phyloP scores from a whole-genome alignment of 768 basidiomycete genomes.

The Boletus vermiculosoides region DNA sequence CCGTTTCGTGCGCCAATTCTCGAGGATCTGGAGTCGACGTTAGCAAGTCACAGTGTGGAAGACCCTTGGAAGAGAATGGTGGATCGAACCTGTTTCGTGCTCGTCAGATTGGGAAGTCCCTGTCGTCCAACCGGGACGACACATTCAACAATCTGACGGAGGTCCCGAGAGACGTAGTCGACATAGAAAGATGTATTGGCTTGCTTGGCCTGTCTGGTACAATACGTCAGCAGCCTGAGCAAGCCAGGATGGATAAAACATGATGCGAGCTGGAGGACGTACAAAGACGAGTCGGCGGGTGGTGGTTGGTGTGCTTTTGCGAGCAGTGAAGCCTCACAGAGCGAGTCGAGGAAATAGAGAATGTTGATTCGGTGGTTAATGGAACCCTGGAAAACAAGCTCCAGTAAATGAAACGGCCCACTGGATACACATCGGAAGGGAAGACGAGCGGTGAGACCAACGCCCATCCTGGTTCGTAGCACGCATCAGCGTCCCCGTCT shows the following conservation, averaged over 20 bases:
- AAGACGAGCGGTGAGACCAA: neutral
- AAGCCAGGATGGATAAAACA: no score
- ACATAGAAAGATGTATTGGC: conserved; percentile 61
- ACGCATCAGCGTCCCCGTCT: neutral
- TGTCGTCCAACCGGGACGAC: no score
- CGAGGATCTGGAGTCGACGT: no score
- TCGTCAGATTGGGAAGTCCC: no score
- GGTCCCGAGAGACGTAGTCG: conserved; percentile 48
- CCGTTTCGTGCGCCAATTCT: no score
- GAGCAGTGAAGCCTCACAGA: conserved; percentile 76
- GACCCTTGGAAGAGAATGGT: no score
- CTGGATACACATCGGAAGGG: neutral
- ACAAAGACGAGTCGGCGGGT: no score
- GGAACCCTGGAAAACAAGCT: conserved; percentile 51
- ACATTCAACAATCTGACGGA: no score
- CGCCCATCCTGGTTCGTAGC: neutral
- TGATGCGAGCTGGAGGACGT: no score
- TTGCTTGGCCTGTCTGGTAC: conserved; percentile 33
- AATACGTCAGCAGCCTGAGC: neutral
- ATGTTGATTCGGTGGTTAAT: conserved; percentile 94
- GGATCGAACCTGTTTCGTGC: no score
- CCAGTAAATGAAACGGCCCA: neutral
- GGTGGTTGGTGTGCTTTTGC: conserved; percentile 38
- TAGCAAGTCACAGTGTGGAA: no score
- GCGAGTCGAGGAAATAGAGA: conserved; percentile 84